Base-by-base conservation (phyloP, 306 rosid genomes). In the Begonia fuchsioides region DNA sequence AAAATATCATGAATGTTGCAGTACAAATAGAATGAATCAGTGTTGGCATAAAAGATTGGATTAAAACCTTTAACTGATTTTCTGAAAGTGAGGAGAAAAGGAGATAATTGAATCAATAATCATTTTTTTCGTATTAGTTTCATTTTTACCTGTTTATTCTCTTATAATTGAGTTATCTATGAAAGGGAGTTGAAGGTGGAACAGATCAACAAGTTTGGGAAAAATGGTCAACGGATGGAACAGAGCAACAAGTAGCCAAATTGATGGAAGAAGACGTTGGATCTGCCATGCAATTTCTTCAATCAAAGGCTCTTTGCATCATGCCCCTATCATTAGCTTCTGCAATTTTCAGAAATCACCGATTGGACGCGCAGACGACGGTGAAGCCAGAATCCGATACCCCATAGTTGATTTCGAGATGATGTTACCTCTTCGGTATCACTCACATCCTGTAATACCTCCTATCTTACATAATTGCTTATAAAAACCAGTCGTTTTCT, bases 271-370 rank as follows among this genome's bases (percentile, higher is more conserved):
- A 85, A 69, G 95, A 92, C 57, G 76, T 92, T 15, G 98, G 98
- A 73, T 92, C 96, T 54, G 98, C 98, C 46, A 82, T 85, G 96
- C 98, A 90, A 51, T 76, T 77, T 65, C 98, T 90, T 58, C 98
- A 90, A 70, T 77, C 98, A 55, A 90, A 85, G 73, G 93, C 95
- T 32, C 96, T 90, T 6, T 90, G 98, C 69, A 85, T 90, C 66
- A 90, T 90, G 98, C 98, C 98, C 2, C 65, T 90, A 59, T 90
- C 98, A 7, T 79, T 90, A n/a, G 94, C 98, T 56, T 83, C 98
- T 1, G 87, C 94, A 11, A 90, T 90, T 53, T 85, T 90, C 54
- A 66, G 73, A 38, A 73, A 84, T 44, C 87, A 83, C 44, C 92
- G 79, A 52, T 67, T 82, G 1, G 90, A 85, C 12, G 51, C 79